phyloP scores from a whole-genome alignment of 2,329 filamentous ascomycete genomes.

The Sporothrix mexicana region DNA sequence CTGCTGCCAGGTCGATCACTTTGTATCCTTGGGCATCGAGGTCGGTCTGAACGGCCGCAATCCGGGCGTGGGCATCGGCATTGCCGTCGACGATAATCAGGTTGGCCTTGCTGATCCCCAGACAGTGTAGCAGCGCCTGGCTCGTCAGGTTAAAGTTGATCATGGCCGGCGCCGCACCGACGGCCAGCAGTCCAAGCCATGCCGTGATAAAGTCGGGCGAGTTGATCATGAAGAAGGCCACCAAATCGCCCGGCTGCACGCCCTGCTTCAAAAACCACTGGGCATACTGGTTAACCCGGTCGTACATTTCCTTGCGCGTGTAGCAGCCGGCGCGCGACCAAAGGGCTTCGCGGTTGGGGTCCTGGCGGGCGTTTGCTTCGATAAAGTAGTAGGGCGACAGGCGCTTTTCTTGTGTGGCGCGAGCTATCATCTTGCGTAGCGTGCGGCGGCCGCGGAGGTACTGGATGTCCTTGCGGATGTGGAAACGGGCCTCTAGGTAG shows the following conservation, averaged over 20 bases:
- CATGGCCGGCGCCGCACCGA: constrained; percentile 71
- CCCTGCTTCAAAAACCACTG: constrained; percentile 66
- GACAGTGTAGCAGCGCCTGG: constrained; percentile 68
- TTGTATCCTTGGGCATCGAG: constrained; percentile 59
- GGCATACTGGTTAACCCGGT: constrained; percentile 64
- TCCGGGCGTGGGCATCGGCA: constrained; percentile 57
- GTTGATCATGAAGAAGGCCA: constrained; percentile 71
- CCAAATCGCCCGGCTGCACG: constrained; percentile 64
- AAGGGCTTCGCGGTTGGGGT: constrained; percentile 63
- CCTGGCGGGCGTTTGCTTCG: constrained; percentile 58
- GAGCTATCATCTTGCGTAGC: constrained; percentile 52
- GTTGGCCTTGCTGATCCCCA: constrained; percentile 62
- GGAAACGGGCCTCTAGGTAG: constrained; percentile 73
- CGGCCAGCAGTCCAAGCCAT: constrained; percentile 68
- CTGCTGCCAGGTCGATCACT: constrained; percentile 58
- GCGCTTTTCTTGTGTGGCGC: constrained; percentile 58
- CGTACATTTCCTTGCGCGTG: constrained; percentile 62
- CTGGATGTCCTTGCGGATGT: constrained; percentile 66
- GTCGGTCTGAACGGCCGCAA: constrained; percentile 62
- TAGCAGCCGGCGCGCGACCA: constrained; percentile 69
- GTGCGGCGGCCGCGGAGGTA: constrained; percentile 52
- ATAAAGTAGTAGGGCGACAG: constrained; percentile 71
- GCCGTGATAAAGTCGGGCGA: constrained; percentile 69
- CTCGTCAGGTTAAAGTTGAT: constrained; percentile 73
- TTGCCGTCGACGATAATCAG: constrained; percentile 66